Conservation (phyloP, 371 early-diverging fungal species). For the Gilbertella persicaria region DNA sequence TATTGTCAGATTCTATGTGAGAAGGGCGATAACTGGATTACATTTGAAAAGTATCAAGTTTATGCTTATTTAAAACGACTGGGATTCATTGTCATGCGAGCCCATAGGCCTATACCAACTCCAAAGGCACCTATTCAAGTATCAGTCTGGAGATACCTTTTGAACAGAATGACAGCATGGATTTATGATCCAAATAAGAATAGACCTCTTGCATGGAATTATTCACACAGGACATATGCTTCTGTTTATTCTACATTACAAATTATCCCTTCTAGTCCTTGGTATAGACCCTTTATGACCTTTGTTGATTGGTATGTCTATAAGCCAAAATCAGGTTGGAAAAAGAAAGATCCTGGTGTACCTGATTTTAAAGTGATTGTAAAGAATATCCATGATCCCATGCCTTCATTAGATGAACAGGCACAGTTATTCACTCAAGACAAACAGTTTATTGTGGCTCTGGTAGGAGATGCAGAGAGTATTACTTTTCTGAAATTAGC, state of each 20-base stretch:
- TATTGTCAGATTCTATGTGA: constrained; percentile 29
- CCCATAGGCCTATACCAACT: background rate
- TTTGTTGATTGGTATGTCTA: constrained; percentile 51
- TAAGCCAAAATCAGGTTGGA: constrained; percentile 53
- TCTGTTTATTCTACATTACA: constrained; percentile 26
- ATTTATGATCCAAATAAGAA: background rate
- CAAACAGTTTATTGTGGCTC: constrained; percentile 24
- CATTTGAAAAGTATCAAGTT: constrained; percentile 43
- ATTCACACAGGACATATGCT: constrained; percentile 10
- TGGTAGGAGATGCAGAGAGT: constrained; percentile 37
- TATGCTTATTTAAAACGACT: constrained; percentile 57
- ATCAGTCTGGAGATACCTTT: background rate
- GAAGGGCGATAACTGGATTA: constrained; percentile 30
- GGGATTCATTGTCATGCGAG: constrained; percentile 45
- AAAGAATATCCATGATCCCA: constrained; percentile 14
- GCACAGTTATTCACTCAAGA: constrained; percentile 10
- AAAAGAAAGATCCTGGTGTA: constrained; percentile 51
- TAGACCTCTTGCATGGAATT: constrained; percentile 14
- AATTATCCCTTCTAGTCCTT: constrained; percentile 25
- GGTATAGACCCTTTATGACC: constrained; percentile 25
- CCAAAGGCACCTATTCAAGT: background rate
- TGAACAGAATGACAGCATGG: background rate
- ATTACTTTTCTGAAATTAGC: constrained; percentile 26
- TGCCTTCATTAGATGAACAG: constrained; percentile 18
- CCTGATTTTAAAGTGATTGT: constrained; percentile 51